Percentiles rank a stretch among this genome's conserved stretches.
Evolutionary conservation across 495 filamentous ascomycete genomes (phyloP).

Genomic region (Delitschia confertaspora): DNA sequence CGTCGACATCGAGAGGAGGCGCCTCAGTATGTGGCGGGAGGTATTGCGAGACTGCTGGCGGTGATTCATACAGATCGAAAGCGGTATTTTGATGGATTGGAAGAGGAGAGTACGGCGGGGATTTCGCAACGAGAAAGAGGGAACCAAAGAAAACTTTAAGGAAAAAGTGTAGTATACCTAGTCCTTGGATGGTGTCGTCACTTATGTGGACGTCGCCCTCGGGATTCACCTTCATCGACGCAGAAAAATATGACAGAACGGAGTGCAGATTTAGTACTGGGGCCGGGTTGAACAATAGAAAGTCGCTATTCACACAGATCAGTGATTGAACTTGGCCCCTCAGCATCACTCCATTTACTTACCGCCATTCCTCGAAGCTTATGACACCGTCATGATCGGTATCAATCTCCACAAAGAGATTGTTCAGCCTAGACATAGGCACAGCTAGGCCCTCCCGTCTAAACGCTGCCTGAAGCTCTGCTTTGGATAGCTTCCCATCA

Average conservation of each 20-base stretch:
- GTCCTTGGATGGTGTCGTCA: constrained; percentile 77
- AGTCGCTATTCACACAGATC: constrained; percentile 55
- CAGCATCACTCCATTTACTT: constrained; percentile 34
- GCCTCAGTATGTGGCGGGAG: constrained; percentile 22
- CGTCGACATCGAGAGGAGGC: not conserved
- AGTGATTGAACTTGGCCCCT: constrained; percentile 7
- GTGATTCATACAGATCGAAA: constrained; percentile 14
- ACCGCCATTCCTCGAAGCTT: constrained; percentile 95
- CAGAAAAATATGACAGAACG: constrained; percentile 84
- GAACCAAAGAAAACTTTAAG: constrained; percentile 61
- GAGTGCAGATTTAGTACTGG: constrained; percentile 64
- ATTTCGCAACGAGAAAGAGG: constrained; percentile 49
- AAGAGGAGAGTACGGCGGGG: constrained; percentile 12
- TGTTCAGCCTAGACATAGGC: constrained; percentile 63
- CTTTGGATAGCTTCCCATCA: constrained; percentile 82
- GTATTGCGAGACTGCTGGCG: constrained; percentile 8
- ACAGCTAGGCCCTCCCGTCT: constrained; percentile 67
- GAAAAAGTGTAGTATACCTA: constrained; percentile 83
- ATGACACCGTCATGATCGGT: constrained; percentile 82
- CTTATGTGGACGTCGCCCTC: constrained; percentile 91
- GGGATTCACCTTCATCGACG: constrained; percentile 78
- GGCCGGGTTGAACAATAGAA: constrained; percentile 86
- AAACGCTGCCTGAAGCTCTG: constrained; percentile 72
- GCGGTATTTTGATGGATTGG: not conserved
- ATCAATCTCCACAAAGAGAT: constrained; percentile 85